phyloP scores from a whole-genome alignment of 495 filamentous ascomycete genomes.

The Aspergillus steynii region DNA sequence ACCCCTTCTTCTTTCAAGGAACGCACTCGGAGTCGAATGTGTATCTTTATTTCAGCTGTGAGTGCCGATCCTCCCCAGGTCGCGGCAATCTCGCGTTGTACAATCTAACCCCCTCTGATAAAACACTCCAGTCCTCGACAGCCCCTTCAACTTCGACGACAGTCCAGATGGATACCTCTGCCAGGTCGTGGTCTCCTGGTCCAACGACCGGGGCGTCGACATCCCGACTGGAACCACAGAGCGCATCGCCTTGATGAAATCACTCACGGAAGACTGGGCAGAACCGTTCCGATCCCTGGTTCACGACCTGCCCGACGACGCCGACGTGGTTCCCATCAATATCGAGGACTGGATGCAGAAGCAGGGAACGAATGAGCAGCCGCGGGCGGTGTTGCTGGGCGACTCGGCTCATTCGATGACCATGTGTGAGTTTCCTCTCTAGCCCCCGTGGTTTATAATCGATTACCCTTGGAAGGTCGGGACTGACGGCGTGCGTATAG shows the following conservation, averaged over 20 bases:
- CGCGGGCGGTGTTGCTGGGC: conserved; percentile 47
- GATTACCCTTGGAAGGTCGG: not conserved
- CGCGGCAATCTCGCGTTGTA: not conserved
- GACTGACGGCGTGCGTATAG: conserved; percentile 17
- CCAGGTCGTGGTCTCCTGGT: conserved; percentile 58
- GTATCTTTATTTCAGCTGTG: conserved; percentile 55
- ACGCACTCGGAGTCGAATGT: conserved; percentile 55
- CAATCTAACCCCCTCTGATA: conserved; percentile 1
- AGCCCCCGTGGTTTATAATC: not conserved
- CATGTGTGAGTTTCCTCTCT: conserved; percentile 45
- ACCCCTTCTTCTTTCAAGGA: conserved; percentile 63
- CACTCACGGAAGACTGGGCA: conserved; percentile 52
- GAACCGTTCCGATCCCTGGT: conserved; percentile 55
- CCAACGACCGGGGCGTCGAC: conserved; percentile 38
- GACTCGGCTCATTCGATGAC: conserved; percentile 60
- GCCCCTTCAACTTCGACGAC: conserved; percentile 44
- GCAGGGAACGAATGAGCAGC: conserved; percentile 30
- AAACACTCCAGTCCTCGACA: conserved; percentile 40
- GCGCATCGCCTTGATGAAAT: conserved; percentile 52
- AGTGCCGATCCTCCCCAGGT: conserved; percentile 13
- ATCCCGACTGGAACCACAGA: conserved; percentile 43
- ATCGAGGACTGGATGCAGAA: conserved; percentile 57
- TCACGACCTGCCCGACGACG: conserved; percentile 44
- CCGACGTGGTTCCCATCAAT: conserved; percentile 49
- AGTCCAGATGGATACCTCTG: conserved; percentile 41